Conservation (phyloP, 139 green algal genomes). For the Haematococcus lacustris region DNA sequence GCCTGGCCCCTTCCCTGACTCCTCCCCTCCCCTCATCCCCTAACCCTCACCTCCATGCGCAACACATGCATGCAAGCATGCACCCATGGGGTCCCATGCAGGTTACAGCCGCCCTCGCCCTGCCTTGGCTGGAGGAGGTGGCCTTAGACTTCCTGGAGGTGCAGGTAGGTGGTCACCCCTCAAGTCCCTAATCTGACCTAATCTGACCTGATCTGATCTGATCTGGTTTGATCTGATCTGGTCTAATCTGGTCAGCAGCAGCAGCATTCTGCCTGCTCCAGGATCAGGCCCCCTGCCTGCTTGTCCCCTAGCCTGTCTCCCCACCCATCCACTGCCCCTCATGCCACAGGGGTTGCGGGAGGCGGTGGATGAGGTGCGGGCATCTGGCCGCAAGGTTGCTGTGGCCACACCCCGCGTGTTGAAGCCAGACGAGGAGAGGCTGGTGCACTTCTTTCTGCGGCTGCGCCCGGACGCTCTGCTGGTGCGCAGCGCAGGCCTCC, state of each 20-base stretch:
- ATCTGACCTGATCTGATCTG: background rate
- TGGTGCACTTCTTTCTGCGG: slow-evolving; percentile 69
- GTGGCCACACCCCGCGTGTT: slow-evolving; percentile 69
- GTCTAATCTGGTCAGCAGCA: too few relatives aligned
- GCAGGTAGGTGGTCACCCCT: slow-evolving; percentile 1
- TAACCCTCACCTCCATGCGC: background rate
- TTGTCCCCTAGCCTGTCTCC: background rate
- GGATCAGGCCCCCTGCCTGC: too few relatives aligned
- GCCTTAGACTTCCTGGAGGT: slow-evolving; percentile 80
- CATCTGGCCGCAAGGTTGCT: slow-evolving; percentile 37
- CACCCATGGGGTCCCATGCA: too few relatives aligned
- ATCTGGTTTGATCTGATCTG: background rate
- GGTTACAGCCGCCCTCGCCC: slow-evolving; percentile 3
- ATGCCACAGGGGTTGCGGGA: slow-evolving; percentile 66
- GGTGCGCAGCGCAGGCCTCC: slow-evolving; percentile 53
- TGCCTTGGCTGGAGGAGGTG: slow-evolving; percentile 72
- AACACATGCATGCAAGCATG: background rate
- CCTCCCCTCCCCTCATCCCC: background rate
- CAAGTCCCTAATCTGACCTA: background rate
- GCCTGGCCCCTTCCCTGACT: background rate
- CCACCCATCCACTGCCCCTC: background rate
- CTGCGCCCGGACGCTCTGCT: slow-evolving; percentile 69
- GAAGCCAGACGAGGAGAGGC: slow-evolving; percentile 70
- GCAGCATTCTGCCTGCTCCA: too few relatives aligned
- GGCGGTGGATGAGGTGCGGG: slow-evolving; percentile 42